Evolutionary conservation across 2,329 filamentous ascomycete genomes (phyloP).

Genomic region (Chlorencoelia australis): DNA sequence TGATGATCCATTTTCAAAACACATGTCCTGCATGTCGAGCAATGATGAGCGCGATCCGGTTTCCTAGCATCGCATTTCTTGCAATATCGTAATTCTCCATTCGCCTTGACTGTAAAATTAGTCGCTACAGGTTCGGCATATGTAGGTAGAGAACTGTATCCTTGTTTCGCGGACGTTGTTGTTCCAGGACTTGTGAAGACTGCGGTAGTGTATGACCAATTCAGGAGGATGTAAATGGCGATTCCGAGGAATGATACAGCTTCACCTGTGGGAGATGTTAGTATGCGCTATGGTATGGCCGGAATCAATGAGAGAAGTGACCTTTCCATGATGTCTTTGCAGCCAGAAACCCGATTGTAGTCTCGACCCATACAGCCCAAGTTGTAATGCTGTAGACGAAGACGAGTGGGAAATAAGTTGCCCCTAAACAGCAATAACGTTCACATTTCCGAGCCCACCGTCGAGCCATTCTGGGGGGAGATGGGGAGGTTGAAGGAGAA

Average conservation of each 20-base stretch:
- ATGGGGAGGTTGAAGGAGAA: conserved; percentile 25
- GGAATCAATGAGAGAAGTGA: conserved; percentile 29
- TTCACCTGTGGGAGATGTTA: conserved; percentile 34
- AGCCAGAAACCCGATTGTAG: conserved; percentile 55
- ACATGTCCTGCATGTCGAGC: conserved; percentile 86
- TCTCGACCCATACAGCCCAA: conserved; percentile 86
- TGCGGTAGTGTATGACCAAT: conserved; percentile 83
- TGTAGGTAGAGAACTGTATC: conserved; percentile 77
- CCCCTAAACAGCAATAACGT: conserved; percentile 69
- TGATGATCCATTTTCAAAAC: conserved; percentile 99
- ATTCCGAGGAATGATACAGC: conserved; percentile 54
- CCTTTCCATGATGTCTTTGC: conserved; percentile 47
- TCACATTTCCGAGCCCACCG: conserved; percentile 61
- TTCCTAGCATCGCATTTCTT: conserved; percentile 96
- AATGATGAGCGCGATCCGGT: conserved; percentile 93
- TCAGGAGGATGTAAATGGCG: conserved; percentile 66
- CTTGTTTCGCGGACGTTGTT: conserved; percentile 46
- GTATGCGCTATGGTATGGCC: not conserved
- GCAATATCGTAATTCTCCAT: conserved; percentile 80
- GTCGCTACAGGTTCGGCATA: conserved; percentile 51
- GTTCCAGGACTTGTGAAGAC: conserved; percentile 86
- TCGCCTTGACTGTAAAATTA: conserved; percentile 85
- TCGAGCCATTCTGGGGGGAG: conserved; percentile 40
- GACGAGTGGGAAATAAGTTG: conserved; percentile 74
- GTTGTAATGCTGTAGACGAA: conserved; percentile 88